These are phyloP conservation scores for Eudorina sp. DNA, from an alignment of 139 green algal species.

Conservation along the genomic window DNA sequence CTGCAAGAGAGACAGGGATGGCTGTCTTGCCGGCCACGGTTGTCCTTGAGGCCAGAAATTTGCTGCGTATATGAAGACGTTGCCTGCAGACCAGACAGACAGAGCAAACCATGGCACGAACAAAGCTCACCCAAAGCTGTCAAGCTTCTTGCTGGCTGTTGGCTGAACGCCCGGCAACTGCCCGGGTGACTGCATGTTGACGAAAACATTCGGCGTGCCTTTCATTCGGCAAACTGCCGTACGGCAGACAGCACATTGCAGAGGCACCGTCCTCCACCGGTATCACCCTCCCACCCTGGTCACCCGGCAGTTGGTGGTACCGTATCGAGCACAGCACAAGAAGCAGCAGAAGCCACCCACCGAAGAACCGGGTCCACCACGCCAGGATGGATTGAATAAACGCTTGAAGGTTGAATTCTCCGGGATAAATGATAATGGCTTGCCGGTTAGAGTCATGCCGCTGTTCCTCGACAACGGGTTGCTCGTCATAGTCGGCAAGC, in stretches of 20 bases:
- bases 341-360: not conserved
- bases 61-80: not conserved
- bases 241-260: no score
- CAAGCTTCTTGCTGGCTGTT: no score
- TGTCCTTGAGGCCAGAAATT: not conserved
- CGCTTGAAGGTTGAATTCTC: conserved; percentile 10
- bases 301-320: no score
- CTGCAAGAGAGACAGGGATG: conserved; percentile 34
- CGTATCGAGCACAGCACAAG: not conserved
- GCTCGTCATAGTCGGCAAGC: not conserved
- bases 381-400: conserved; percentile 30
- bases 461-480: not conserved
- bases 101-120: no score
- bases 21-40: not conserved
- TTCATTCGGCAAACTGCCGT: no score
- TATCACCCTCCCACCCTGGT: no score
- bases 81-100: no score
- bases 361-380: conserved; percentile 41
- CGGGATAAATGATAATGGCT: conserved; percentile 29
- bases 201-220: no score
- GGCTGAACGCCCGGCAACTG: no score
- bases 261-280: no score
- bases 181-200: no score
- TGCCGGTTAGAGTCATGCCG: not conserved
- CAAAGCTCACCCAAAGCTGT: no score